Evolutionary conservation across 257 asterid species (phyloP).

Genomic region (Solanum neorickii): DNA sequence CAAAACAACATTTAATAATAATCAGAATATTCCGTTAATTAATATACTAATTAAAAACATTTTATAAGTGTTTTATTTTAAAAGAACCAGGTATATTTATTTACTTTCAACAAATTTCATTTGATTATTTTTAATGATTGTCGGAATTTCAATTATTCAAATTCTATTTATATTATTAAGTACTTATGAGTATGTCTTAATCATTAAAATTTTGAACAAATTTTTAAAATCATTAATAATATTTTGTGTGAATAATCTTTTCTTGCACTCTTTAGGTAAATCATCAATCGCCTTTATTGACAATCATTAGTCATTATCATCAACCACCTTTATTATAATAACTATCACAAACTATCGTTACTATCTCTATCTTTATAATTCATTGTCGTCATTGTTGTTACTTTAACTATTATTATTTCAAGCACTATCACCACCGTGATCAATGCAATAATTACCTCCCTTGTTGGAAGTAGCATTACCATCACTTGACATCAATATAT

Average conservation of each 20-base stretch:
- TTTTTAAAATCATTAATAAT: no score
- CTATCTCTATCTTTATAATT: no score
- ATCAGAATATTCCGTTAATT: neutral
- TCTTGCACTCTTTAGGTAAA: no score
- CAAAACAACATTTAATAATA: neutral
- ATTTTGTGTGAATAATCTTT: neutral
- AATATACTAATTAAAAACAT: neutral
- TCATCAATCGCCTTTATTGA: no score
- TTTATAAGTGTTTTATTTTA: neutral
- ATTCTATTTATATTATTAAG: neutral
- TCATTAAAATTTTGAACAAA: no score
- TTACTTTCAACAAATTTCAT: neutral
- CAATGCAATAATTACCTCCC: neutral
- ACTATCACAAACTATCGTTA: no score
- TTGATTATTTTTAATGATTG: neutral
- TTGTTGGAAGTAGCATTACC: no score
- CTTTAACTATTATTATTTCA: neutral
- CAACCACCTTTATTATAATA: neutral
- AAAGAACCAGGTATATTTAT: neutral
- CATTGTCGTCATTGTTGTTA: neutral
- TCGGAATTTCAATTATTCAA: no score
- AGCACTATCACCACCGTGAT: accelerated
- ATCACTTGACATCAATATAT: accelerated
- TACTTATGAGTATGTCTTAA: neutral
- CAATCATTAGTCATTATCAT: neutral